Evolutionary conservation across 305 asterid genomes (phyloP).

Genomic region (Solanum hybrid): DNA sequence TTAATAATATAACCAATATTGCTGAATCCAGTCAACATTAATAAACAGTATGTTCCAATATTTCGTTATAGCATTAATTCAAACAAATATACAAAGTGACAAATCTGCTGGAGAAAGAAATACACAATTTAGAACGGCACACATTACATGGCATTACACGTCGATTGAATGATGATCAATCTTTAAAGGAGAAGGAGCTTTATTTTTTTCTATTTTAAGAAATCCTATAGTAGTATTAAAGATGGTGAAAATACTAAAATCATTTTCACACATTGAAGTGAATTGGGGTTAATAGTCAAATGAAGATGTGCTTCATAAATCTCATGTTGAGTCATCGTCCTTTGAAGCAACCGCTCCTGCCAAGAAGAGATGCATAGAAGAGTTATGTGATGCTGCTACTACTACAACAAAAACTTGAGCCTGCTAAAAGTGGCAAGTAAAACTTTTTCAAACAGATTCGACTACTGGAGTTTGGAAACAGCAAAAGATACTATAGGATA

Average conservation of each 20-base stretch:
- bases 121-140: neutral
- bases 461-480: neutral
- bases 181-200: slow-evolving; percentile 6
- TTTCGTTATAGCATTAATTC: neutral
- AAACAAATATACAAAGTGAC: neutral
- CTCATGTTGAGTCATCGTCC: slow-evolving; percentile 2
- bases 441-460: neutral
- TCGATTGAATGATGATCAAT: slow-evolving; percentile 18
- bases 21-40: neutral
- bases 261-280: slow-evolving; percentile 23
- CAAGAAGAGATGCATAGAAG: neutral
- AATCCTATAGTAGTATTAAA: neutral
- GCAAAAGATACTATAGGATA: too few relatives aligned
- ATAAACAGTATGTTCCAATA: neutral
- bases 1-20: neutral
- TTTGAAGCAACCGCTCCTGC: slow-evolving; percentile 8
- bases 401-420: neutral
- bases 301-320: neutral
- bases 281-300: slow-evolving; percentile 8
- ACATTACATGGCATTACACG: slow-evolving; percentile 1
- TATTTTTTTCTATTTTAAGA: slow-evolving; percentile 4
- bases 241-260: slow-evolving; percentile 19
- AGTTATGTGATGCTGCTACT: neutral
- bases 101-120: neutral
- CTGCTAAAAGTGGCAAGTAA: too few relatives aligned